Evolutionary conservation across 2,329 filamentous ascomycete species (phyloP), one percentile per base, ranked within the genome.

Genomic region (Paecilomyces niveus): DNA sequence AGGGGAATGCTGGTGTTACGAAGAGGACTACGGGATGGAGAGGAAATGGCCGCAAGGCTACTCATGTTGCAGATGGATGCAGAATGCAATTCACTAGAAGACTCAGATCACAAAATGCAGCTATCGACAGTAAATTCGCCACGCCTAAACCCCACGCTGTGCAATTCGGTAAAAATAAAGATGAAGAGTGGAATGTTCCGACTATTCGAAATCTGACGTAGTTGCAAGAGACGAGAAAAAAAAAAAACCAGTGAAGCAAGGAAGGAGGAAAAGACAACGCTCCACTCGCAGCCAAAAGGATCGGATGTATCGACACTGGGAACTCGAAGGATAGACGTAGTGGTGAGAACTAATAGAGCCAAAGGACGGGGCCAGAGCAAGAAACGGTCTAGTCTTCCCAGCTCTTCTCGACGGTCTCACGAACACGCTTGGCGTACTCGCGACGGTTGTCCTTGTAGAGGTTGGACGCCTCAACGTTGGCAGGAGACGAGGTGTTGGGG

Each of bases 391-490:
- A 96, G 70, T 97, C 93, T 63, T 97, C 94, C 94, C 94, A 99
- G 79, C 93, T 97, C 85, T 97, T 97, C 81, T 99, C 94, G 15
- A 99, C 94, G 0, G 93, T 97, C 80, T 97, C 94, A 54, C 92
- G 83, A 51, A 99, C 94, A 18, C 92, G 83, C 80, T 99, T 99
- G 26, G 88, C 90, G 72, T 99, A 99, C 72, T 99, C 94, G 74
- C 92, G 92, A 62, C 92, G 85, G 75, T 97, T 97, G 72, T 99
- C 94, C 74, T 97, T 97, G 82, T 97, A 99, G 8, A 97, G 81
- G 72, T 97, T 99, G 57, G 92, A 96, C 1, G 94, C 94, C 78
- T 99, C 94, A 67, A 97, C 94, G 69, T 99, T 99, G 58, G 94
- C 94, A 0, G 94, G 94, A 1, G 92, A 96, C 59, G 91, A 94